phyloP scores from a whole-genome alignment of 163 green algal species.

The Coccomyxa subellipsoidea region DNA sequence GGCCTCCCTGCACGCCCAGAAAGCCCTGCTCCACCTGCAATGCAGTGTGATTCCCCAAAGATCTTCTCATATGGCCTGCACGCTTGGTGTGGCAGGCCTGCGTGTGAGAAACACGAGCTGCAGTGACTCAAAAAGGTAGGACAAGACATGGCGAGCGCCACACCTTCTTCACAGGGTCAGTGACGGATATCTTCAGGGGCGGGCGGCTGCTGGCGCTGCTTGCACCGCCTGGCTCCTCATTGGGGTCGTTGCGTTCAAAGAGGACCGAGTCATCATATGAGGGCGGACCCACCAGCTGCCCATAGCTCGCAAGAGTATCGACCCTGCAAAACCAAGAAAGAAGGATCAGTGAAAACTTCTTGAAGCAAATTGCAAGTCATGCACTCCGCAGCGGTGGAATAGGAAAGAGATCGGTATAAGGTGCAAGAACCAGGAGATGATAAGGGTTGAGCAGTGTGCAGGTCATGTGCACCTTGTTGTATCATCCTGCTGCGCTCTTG shows the following conservation, averaged over 20 bases:
- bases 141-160: neutral
- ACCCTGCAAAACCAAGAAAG: constrained; percentile 16
- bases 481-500: neutral
- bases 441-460: no score
- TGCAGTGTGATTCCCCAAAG: neutral
- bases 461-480: neutral
- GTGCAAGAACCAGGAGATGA: neutral
- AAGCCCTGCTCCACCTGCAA: constrained; percentile 33
- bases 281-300: constrained; percentile 27
- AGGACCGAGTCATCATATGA: constrained; percentile 17
- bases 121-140: neutral
- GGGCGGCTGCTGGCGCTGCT: neutral
- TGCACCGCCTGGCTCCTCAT: neutral
- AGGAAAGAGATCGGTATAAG: neutral
- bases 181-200: constrained; percentile 35
- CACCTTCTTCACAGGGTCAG: constrained; percentile 42
- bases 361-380: no score
- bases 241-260: constrained; percentile 8
- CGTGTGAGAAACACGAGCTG: neutral
- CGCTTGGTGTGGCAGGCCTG: neutral
- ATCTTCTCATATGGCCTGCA: neutral
- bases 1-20: constrained; percentile 41
- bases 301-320: constrained; percentile 36
- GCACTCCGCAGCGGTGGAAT: neutral
- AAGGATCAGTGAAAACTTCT: no score